Percentiles rank a stretch among this genome's conserved stretches.
phyloP scores from a whole-genome alignment of 306 rosid species.

The Hippophae tibetana region DNA sequence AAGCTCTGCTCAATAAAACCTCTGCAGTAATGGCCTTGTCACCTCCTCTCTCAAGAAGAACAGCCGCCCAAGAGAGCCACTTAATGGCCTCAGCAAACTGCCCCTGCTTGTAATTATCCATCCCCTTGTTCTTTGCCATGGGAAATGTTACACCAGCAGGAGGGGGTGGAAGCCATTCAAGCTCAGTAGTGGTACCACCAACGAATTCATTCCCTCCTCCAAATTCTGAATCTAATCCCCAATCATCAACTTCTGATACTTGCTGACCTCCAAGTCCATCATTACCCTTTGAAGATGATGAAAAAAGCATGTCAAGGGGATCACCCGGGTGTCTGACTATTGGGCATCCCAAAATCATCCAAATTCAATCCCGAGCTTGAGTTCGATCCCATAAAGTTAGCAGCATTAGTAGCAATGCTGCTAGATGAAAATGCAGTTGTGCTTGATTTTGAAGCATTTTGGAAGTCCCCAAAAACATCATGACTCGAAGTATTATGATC shows the following conservation, averaged over 20 bases:
- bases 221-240: slow-evolving; percentile 72
- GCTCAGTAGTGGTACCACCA: slow-evolving; percentile 77
- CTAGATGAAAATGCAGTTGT: slow-evolving; percentile 28
- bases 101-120: slow-evolving; percentile 90
- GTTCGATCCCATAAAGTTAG: slow-evolving; percentile 34
- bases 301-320: slow-evolving; percentile 66
- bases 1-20: slow-evolving; percentile 86
- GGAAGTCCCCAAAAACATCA: slow-evolving; percentile 76
- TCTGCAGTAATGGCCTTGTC: slow-evolving; percentile 41
- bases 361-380: slow-evolving; percentile 18
- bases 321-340: slow-evolving; percentile 40
- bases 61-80: slow-evolving; percentile 92
- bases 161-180: slow-evolving; percentile 96
- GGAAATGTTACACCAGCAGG: slow-evolving; percentile 76
- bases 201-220: slow-evolving; percentile 58
- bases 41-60: slow-evolving; percentile 72
- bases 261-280: slow-evolving; percentile 32
- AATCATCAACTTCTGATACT: slow-evolving; percentile 52
- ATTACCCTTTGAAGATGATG: slow-evolving; percentile 31
- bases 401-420: slow-evolving; percentile 18
- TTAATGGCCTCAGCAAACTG: slow-evolving; percentile 95
- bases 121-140: slow-evolving; percentile 75
- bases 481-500: slow-evolving; percentile 14
- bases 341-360: slow-evolving; percentile 33
- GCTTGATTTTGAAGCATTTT: slow-evolving; percentile 47